These are phyloP conservation scores for Mallotus japonicus DNA, from an alignment of 441 rosid species.

Conservation along the genomic window DNA sequence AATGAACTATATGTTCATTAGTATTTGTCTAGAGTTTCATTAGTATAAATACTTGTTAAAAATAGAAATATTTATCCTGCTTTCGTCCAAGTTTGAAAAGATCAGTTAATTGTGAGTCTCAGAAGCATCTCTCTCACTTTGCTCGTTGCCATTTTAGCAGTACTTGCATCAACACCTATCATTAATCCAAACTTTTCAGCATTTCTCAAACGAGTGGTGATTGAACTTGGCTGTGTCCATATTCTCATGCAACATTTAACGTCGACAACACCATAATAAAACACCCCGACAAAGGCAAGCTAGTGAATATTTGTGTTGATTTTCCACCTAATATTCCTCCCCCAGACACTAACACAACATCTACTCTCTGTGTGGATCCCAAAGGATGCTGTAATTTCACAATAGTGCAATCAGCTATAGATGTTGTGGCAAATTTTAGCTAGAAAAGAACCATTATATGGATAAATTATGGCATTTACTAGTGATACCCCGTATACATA, in stretches of 20 bases:
- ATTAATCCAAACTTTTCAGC: slow-evolving; percentile 19
- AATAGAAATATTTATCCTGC: neutral
- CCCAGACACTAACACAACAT: slow-evolving; percentile 58
- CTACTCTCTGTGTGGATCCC: slow-evolving; percentile 64
- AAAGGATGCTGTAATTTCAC: slow-evolving; percentile 89
- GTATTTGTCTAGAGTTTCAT: too few relatives aligned
- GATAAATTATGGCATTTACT: slow-evolving; percentile 84
- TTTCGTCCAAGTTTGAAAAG: slow-evolving; percentile 3
- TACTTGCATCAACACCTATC: slow-evolving; percentile 36
- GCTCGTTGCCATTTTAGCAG: slow-evolving; percentile 41
- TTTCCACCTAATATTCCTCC: slow-evolving; percentile 68
- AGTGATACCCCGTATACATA: too few relatives aligned
- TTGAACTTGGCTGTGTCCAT: slow-evolving; percentile 12
- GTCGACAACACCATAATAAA: slow-evolving; percentile 22
- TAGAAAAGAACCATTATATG: slow-evolving; percentile 59
- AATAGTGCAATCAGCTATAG: slow-evolving; percentile 74
- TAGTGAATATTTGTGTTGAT: slow-evolving; percentile 56
- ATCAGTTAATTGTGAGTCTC: slow-evolving; percentile 19
- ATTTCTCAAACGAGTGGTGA: slow-evolving; percentile 14
- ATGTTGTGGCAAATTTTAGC: slow-evolving; percentile 52
- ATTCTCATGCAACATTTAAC: slow-evolving; percentile 9
- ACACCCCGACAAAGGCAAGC: slow-evolving; percentile 24
- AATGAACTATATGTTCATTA: too few relatives aligned
- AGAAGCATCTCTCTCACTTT: slow-evolving; percentile 32
- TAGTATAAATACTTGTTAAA: neutral